Conservation (phyloP, 306 rosid genomes). For the Quercus alba region DNA sequence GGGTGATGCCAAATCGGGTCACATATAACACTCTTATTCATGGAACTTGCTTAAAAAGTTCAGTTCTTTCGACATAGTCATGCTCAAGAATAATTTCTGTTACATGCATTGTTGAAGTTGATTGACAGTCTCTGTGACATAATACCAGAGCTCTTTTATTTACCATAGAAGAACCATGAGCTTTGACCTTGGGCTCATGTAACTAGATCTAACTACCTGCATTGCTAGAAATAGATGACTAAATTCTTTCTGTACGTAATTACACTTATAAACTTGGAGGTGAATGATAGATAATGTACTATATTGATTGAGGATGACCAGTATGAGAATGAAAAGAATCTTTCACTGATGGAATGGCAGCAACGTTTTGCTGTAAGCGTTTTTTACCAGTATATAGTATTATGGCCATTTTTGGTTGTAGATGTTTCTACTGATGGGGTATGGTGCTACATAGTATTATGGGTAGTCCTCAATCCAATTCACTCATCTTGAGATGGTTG, state of each 20-base stretch:
- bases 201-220: background rate
- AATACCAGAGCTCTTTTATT: background rate
- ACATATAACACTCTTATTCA: constrained; percentile 29
- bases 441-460: constrained; percentile 77
- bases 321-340: background rate
- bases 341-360: background rate
- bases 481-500: constrained; percentile 38
- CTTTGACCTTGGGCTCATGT: background rate
- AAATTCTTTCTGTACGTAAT: background rate
- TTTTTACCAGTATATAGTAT: background rate
- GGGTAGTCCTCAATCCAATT: constrained; percentile 52
- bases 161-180: background rate
- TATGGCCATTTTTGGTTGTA: constrained; percentile 11
- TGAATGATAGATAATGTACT: background rate
- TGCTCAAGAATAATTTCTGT: background rate
- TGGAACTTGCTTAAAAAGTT: constrained; percentile 27
- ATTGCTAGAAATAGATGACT: background rate
- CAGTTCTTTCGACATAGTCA: background rate
- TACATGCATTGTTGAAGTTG: background rate
- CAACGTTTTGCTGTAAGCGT: background rate
- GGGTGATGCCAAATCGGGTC: constrained; percentile 49
- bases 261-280: background rate
- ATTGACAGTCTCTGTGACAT: background rate
- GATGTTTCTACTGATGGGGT: constrained; percentile 71
- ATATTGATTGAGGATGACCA: background rate